These are phyloP conservation scores for Kalmanozyma brasiliensis DNA, from an alignment of 1,284 basidiomycete species.

Conservation along the genomic window DNA sequence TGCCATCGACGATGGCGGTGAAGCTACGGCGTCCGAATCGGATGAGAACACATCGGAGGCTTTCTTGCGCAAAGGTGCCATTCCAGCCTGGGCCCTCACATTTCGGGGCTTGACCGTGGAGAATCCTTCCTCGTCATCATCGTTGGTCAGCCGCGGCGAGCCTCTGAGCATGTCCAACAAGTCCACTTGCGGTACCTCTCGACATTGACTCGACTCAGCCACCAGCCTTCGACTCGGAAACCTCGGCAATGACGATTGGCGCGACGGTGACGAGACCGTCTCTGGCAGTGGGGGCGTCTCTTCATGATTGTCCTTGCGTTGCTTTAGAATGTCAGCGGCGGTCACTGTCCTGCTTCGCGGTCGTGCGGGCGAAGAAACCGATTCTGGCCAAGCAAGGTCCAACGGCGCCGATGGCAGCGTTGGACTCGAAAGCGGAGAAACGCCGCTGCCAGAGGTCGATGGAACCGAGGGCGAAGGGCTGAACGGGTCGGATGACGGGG, in stretches of 20 bases:
- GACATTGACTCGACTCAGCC: slow-evolving; percentile 32
- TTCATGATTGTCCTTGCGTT: slow-evolving; percentile 8
- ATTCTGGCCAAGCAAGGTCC: slow-evolving; percentile 3
- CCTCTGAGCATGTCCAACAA: slow-evolving; percentile 27
- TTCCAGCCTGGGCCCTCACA: neutral
- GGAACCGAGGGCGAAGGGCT: slow-evolving; percentile 2
- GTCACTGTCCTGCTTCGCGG: slow-evolving; percentile 37
- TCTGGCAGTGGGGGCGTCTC: too few species aligned
- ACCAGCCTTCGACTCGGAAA: slow-evolving; percentile 6
- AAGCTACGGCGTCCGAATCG: neutral
- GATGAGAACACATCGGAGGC: slow-evolving; percentile 13
- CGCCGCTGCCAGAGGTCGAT: neutral
- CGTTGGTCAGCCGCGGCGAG: slow-evolving; percentile 1
- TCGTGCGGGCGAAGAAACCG: slow-evolving; percentile 12
- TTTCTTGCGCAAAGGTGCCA: slow-evolving; percentile 6
- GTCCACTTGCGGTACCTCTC: slow-evolving; percentile 16
- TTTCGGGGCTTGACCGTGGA: slow-evolving; percentile 11
- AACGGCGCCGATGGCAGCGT: slow-evolving; percentile 5
- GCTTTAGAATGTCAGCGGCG: slow-evolving; percentile 23
- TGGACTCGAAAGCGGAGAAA: slow-evolving; percentile 17
- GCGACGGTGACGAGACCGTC: slow-evolving; percentile 1
- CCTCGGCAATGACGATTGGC: slow-evolving; percentile 21
- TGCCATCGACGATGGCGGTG: neutral
- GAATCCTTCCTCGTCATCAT: slow-evolving; percentile 6
- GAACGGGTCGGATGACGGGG: neutral